Base-by-base conservation (phyloP, 1,284 basidiomycete species). In the Meira miltonrushii region DNA sequence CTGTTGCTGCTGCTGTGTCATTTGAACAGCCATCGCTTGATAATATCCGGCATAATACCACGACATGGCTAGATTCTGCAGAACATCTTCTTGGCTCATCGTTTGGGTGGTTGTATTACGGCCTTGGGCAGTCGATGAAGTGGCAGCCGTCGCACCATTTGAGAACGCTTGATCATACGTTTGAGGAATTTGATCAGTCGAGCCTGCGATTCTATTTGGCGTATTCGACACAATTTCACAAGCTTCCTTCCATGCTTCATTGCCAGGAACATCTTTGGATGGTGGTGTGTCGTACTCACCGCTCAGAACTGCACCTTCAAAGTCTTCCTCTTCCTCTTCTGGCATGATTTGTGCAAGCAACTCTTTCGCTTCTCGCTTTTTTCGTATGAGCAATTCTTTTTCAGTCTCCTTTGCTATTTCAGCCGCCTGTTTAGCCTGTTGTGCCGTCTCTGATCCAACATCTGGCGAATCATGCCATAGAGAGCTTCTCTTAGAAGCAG, bases 11-110 rank as follows among this genome's bases (percentile, higher is more conserved):
- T 33, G 28, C 8, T 33, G 28, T 33, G 28, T 33, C 28, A 33
- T 33, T 33, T 33, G 28, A 3, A 23, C 12, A 3, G 54, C 54
- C 54, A 55, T 55, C n/a, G 55, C 55, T 8, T 56, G 55, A 21
- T 59, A 61, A 48, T 61, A 61, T n/a, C 59, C 59, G 2, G 59
- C 59, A 59, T 60, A 60, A 44, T 61, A 61, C 59, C 59, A 61
- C 38, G 59, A 41, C 28, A 47, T 52, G 9, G 50, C 51, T 28
- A 61, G 19, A 21, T 52, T 49, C 17, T 61, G 59, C 25, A 61
- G 11, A 7, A 41, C 39, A 28, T 60, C 43, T 38, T 40, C 47
- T 28, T 28, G 41, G 19, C 21, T 37, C 17, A 57, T 38, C 28
- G 13, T 33, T 38, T 40, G 25, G 21, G 25, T 33, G 39, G 17